Base-by-base conservation (phyloP, 2,329 filamentous ascomycete genomes). In the Stagonosporopsis rhizophila region DNA sequence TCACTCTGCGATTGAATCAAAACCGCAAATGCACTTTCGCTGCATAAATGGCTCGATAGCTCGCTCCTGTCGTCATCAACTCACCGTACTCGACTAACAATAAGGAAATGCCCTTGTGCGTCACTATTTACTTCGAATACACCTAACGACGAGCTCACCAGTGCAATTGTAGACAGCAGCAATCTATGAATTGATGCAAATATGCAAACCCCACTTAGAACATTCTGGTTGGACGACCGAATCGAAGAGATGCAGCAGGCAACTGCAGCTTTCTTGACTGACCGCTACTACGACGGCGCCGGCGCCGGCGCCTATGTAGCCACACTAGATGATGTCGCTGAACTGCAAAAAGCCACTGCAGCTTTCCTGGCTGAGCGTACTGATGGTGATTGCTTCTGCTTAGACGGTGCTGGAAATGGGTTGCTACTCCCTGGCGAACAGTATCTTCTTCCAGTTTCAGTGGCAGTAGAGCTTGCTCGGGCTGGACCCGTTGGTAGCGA, bases 351-450 rank as follows among this genome's bases (percentile, higher is more conserved):
- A 6, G 59, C 57, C 17, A 59, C 57, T 23, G 19, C 37, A 23
- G 38, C 23, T 1, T 60, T 63, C 17, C 17, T 60, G 6, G 44
- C 42, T 25, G 52, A 58, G 19, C 37, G 41, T 14, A 27, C 30
- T 7, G 37, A 52, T 17, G 45, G 45, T 30, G 54, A 64, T 19
- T 61, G 30, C 22, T 38, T 32, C 1, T 57, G 42, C 17, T 30
- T 52, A 4, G 41, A 49, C 25, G 41, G 34, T 19, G 2, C 25
- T 23, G 25, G 12, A 45, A 1, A n/a, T 12, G 34, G 47, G 42
- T 35, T 56, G 14, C 20, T 57, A 14, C 32, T 61, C 1, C 52
- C 52, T 11, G 56, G 50, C 12, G 49, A 59, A 17, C 46, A 42
- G 8, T 50, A 20, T 20, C 22, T 46, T 25, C 17, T 50, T 2